Percentiles rank a stretch among this genome's conserved stretches.
These are phyloP conservation scores for Trichoderma virens DNA, from an alignment of 495 filamentous ascomycete species.

Conservation along the genomic window DNA sequence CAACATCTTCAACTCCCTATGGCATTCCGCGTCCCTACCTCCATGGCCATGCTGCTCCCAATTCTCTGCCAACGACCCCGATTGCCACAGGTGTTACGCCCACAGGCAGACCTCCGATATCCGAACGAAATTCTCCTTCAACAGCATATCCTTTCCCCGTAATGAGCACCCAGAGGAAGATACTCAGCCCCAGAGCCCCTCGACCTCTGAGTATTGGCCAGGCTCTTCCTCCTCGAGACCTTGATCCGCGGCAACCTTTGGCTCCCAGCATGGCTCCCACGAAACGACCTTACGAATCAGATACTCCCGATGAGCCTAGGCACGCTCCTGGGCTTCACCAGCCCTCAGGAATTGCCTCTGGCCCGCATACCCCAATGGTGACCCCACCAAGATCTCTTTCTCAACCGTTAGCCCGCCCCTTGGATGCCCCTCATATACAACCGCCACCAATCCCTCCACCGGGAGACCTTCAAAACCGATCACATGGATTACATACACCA, in stretches of 20 bases:
- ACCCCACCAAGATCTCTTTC: conserved; percentile 7
- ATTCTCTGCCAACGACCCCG: conserved; percentile 23
- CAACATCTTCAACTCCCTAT: background rate
- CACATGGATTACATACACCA: background rate
- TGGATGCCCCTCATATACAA: background rate
- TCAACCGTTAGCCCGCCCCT: background rate
- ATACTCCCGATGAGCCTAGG: conserved; percentile 1
- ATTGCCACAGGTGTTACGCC: conserved; percentile 21
- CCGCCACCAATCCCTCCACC: background rate
- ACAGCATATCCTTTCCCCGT: conserved; percentile 31
- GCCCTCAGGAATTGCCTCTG: background rate
- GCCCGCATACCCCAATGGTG: conserved; percentile 5
- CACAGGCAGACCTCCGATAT: conserved; percentile 18
- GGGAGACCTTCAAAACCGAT: background rate
- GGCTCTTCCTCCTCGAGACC: conserved; percentile 35
- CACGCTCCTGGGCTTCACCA: background rate
- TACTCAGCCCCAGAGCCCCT: conserved; percentile 62
- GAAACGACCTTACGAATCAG: conserved; percentile 9
- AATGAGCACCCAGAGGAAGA: conserved; percentile 36
- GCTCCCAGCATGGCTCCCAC: background rate
- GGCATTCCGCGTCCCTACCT: background rate
- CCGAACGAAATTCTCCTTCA: conserved; percentile 30
- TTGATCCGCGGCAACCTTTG: conserved; percentile 30
- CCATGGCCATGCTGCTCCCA: conserved; percentile 20
- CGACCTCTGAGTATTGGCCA: conserved; percentile 37